These are phyloP conservation scores for Thymus mandschuricus DNA, from an alignment of 257 asterid species.

Conservation along the genomic window DNA sequence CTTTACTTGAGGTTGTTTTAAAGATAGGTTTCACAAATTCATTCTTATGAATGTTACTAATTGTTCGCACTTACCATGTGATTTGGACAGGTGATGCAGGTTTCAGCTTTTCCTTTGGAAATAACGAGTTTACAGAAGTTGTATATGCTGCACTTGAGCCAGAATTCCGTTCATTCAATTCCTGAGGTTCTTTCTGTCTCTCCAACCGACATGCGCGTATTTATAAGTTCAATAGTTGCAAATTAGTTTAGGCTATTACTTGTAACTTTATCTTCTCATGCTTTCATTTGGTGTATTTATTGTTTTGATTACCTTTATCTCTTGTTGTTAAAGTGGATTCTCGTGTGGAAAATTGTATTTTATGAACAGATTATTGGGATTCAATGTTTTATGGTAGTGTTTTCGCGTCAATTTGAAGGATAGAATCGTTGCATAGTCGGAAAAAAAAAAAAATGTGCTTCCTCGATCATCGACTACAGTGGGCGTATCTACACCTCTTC, in stretches of 20 bases:
- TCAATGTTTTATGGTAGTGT: neutral
- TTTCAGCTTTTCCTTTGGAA: slow-evolving; percentile 70
- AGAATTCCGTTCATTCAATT: slow-evolving; percentile 70
- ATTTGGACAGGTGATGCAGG: slow-evolving; percentile 69
- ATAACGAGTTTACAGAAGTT: slow-evolving; percentile 61
- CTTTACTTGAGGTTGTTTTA: slow-evolving; percentile 82
- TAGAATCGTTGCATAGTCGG: slow-evolving; percentile 61
- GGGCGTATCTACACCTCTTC: too few species aligned
- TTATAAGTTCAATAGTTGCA: neutral
- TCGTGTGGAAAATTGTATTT: slow-evolving; percentile 21
- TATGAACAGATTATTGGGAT: slow-evolving; percentile 10
- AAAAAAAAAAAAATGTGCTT: too few species aligned
- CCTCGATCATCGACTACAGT: too few species aligned
- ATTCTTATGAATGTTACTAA: slow-evolving; percentile 11
- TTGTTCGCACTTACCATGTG: slow-evolving; percentile 35
- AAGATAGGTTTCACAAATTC: slow-evolving; percentile 23
- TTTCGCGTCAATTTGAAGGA: slow-evolving; percentile 61
- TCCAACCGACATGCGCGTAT: neutral
- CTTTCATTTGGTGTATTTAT: neutral
- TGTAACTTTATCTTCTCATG: neutral
- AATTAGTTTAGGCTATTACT: slow-evolving; percentile 2
- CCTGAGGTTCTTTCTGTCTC: slow-evolving; percentile 63
- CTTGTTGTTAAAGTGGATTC: slow-evolving; percentile 4
- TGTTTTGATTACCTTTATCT: slow-evolving; percentile 7
- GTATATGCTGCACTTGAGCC: slow-evolving; percentile 87